Evolutionary conservation across 805 yeast genomes (phyloP).

Genomic region (Komagataella pastoris): DNA sequence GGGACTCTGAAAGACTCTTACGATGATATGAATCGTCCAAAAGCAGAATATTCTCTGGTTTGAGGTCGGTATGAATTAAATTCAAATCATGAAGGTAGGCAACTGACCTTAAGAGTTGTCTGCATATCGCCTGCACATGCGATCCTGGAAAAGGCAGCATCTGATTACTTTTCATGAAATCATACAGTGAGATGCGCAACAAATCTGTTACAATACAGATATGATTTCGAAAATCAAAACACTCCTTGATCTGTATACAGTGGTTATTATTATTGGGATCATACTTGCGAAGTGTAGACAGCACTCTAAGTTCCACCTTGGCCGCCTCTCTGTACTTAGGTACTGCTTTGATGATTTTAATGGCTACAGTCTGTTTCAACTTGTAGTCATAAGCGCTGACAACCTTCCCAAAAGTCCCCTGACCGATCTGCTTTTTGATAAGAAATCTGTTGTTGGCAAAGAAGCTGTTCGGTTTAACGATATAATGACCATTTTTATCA

Average conservation of each 20-base stretch:
- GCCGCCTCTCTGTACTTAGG: conserved; percentile 95
- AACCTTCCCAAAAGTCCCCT: conserved; percentile 89
- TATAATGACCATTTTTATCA: conserved; percentile 67
- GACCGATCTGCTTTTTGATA: conserved; percentile 63
- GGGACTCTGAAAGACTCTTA: conserved; percentile 19
- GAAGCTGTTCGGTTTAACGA: conserved; percentile 39
- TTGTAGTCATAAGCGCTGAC: conserved; percentile 66
- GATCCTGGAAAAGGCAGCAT: conserved; percentile 89
- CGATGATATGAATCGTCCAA: conserved; percentile 34
- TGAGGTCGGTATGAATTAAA: conserved; percentile 88
- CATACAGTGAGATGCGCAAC: conserved; percentile 74
- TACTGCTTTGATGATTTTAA: conserved; percentile 83
- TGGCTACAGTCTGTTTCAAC: conserved; percentile 58
- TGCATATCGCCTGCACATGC: conserved; percentile 80
- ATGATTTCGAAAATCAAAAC: conserved; percentile 87
- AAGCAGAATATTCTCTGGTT: conserved; percentile 86
- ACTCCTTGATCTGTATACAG: conserved; percentile 79
- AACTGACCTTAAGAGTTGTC: conserved; percentile 74
- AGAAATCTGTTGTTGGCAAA: conserved; percentile 66
- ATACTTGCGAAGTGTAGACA: conserved; percentile 57
- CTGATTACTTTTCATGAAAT: conserved; percentile 73
- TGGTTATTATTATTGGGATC: conserved; percentile 57
- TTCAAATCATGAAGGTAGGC: conserved; percentile 83
- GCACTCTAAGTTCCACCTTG: conserved; percentile 76
- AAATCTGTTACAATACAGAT: conserved; percentile 89